Evolutionary conservation across 306 rosid genomes (phyloP).

Genomic region (barrel medic (Medicago truncatula)): MtrunA17r5.0-ANR NC_053042.1:44316501-44317000

Average conservation of each 20-base stretch:
- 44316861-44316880: constrained; percentile 38
- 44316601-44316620: constrained; percentile 53
- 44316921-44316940: constrained; percentile 55
- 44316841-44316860: constrained; percentile 49
- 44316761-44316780: constrained; percentile 68
- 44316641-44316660: constrained; percentile 51
- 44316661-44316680: constrained; percentile 83
- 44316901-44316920: constrained; percentile 44
- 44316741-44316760: constrained; percentile 48
- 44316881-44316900: constrained; percentile 39
- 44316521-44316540: constrained; percentile 46
- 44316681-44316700: constrained; percentile 80
- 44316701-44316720: constrained; percentile 78
- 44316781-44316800: constrained; percentile 84
- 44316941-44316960: constrained; percentile 52
- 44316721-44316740: constrained; percentile 65
- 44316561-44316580: constrained; percentile 53
- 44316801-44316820: constrained; percentile 87
- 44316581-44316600: constrained; percentile 47
- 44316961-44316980: constrained; percentile 46
- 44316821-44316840: constrained; percentile 72
- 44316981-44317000: constrained; percentile 42
- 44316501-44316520: constrained; percentile 52
- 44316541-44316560: constrained; percentile 53
- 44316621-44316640: constrained; percentile 48